Percentiles rank a stretch among this genome's conserved stretches.
Evolutionary conservation across 345 rosid genomes (phyloP).

Genomic region (Eucalyptus sp.): DNA sequence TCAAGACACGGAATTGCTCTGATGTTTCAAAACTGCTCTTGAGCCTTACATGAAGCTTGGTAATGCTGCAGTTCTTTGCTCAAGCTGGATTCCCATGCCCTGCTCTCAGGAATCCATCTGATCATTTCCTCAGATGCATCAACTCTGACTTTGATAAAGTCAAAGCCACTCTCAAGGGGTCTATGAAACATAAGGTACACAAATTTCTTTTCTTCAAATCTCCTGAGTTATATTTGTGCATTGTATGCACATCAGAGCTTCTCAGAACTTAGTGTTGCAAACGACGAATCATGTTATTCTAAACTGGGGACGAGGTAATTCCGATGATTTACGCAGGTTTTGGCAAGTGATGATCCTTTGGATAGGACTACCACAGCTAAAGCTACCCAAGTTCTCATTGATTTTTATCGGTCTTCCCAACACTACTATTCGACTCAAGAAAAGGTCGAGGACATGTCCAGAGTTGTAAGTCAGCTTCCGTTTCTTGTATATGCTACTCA

Average conservation of each 20-base stretch:
- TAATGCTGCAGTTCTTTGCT: slow-evolving; percentile 65
- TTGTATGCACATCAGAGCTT: neutral
- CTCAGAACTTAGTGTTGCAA: neutral
- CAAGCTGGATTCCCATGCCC: slow-evolving; percentile 98
- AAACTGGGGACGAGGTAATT: neutral
- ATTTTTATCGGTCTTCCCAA: slow-evolving; percentile 63
- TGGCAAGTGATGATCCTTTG: slow-evolving; percentile 60
- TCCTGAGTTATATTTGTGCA: neutral
- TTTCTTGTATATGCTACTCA: neutral
- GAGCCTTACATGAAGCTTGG: neutral
- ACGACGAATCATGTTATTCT: neutral
- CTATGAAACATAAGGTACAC: slow-evolving; percentile 74
- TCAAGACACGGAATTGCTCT: neutral
- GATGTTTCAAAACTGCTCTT: neutral
- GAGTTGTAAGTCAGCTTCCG: slow-evolving; percentile 48
- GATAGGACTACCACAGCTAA: slow-evolving; percentile 80
- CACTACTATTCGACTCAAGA: slow-evolving; percentile 43
- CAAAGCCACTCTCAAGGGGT: slow-evolving; percentile 86
- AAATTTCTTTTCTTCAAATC: neutral
- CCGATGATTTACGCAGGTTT: slow-evolving; percentile 28
- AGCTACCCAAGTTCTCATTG: slow-evolving; percentile 57
- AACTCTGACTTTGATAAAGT: slow-evolving; percentile 96
- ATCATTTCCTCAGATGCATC: slow-evolving; percentile 87
- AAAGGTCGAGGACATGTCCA: slow-evolving; percentile 74
- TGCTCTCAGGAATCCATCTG: slow-evolving; percentile 88